A percentile compares a stretch with the other conserved stretches of the same genome.
phyloP scores from a whole-genome alignment of 169 alveolate species.

The Perkinsus olseni region DNA sequence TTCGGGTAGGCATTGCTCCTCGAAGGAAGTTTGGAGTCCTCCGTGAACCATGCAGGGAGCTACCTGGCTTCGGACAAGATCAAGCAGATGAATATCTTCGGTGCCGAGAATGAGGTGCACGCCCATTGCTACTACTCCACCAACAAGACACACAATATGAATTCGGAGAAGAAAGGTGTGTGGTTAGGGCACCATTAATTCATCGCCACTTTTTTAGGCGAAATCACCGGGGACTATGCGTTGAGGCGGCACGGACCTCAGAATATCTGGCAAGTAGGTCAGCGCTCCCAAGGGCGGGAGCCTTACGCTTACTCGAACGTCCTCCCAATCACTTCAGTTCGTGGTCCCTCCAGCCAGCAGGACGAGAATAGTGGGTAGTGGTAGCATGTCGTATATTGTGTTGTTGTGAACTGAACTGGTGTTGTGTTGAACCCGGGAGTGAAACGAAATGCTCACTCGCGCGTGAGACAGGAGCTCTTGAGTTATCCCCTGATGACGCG shows the following conservation, averaged over 20 bases:
- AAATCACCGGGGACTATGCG: constrained; percentile 7
- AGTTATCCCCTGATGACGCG: not conserved
- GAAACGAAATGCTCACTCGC: not conserved
- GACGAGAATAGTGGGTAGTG: not conserved
- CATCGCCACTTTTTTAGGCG: not conserved
- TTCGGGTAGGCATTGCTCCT: constrained; percentile 21
- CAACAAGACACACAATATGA: constrained; percentile 10
- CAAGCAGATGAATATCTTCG: not conserved
- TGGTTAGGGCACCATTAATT: not conserved
- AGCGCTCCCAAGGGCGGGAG: not conserved
- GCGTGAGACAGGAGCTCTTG: not conserved
- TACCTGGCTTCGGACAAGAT: constrained; percentile 13
- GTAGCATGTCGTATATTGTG: not conserved
- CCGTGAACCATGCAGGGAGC: not conserved
- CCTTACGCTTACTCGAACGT: not conserved
- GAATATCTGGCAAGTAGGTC: not conserved
- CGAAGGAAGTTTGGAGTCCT: not conserved
- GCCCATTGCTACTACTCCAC: constrained; percentile 2
- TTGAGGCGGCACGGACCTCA: not conserved
- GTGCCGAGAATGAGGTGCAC: constrained; percentile 5
- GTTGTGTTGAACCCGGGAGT: not conserved
- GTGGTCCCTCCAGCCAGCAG: not conserved
- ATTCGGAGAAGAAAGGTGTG: not conserved
- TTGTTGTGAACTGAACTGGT: not conserved
- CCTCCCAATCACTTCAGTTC: not conserved